Percentiles rank a stretch among this genome's conserved stretches.
These are phyloP conservation scores for Penicillium antarcticum DNA, from an alignment of 495 filamentous ascomycete genomes.

Conservation along the genomic window DNA sequence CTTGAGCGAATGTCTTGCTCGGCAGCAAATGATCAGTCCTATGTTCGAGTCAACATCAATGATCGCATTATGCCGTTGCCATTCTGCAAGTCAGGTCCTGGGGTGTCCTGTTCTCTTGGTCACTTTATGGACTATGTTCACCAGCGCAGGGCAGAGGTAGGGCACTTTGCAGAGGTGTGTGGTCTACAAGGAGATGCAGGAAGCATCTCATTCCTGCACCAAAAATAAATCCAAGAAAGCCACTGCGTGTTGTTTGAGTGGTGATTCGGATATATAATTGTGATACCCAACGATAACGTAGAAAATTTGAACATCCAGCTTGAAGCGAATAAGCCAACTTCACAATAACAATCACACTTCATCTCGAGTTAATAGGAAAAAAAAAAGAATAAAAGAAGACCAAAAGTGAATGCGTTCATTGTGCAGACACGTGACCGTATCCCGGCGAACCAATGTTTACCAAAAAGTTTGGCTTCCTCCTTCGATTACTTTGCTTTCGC, in stretches of 20 bases:
- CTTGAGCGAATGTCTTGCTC: conserved; percentile 52
- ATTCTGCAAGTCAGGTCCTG: conserved; percentile 49
- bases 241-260: not conserved
- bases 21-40: conserved; percentile 20
- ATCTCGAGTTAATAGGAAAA: not conserved
- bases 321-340: too few relatives aligned
- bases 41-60: conserved; percentile 56
- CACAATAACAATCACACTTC: too few relatives aligned
- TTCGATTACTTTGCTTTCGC: not conserved
- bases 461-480: conserved; percentile 18
- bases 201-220: conserved; percentile 27
- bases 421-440: conserved; percentile 21
- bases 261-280: too few relatives aligned
- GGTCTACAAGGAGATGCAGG: conserved; percentile 24
- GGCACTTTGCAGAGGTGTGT: conserved; percentile 32
- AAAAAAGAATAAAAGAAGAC: not conserved
- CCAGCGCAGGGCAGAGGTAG: conserved; percentile 22
- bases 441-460: conserved; percentile 28
- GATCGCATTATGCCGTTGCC: conserved; percentile 54
- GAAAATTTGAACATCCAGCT: too few relatives aligned
- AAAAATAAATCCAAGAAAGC: conserved; percentile 6
- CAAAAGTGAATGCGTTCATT: not conserved
- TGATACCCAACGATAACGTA: too few relatives aligned
- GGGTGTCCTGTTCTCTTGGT: conserved; percentile 48
- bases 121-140: conserved; percentile 42